A percentile compares a stretch with the other conserved stretches of the same genome.
Evolutionary conservation across 2,329 filamentous ascomycete genomes (phyloP).

Genomic region (Ceratocystis variospora): DNA sequence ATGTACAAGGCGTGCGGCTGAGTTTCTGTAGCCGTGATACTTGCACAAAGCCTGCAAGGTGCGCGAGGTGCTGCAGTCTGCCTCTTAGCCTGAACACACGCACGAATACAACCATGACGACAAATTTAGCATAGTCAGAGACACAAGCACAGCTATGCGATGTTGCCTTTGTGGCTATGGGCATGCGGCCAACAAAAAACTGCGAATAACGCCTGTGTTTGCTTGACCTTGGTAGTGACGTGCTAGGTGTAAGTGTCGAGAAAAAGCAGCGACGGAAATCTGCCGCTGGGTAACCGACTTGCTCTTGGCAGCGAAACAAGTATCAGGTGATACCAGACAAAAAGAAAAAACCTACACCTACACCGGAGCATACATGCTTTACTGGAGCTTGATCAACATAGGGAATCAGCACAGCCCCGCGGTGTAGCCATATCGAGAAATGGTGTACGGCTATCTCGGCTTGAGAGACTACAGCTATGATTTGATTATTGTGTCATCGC

Average conservation of each 20-base stretch:
- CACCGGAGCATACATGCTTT: not conserved
- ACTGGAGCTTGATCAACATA: not conserved
- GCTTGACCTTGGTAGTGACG: not conserved
- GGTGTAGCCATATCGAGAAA: not conserved
- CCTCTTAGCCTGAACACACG: not conserved
- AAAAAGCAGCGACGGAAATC: not conserved
- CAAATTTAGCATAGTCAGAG: not conserved
- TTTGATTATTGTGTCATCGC: not conserved
- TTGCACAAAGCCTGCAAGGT: not conserved
- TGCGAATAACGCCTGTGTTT: not conserved
- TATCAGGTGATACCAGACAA: not conserved
- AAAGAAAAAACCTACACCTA: not conserved
- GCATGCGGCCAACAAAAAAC: not conserved
- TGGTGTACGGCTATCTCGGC: not conserved
- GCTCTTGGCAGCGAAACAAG: not conserved
- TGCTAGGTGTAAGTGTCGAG: not conserved
- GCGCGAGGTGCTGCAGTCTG: constrained; percentile 1
- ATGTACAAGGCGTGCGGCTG: not conserved
- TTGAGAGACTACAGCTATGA: not conserved
- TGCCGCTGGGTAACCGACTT: not conserved
- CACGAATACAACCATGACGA: not conserved
- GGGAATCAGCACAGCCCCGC: not conserved
- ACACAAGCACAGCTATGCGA: not conserved
- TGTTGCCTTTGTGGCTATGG: not conserved
- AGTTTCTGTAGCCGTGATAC: constrained; percentile 6